Base-by-base conservation (phyloP, 1,284 basidiomycete species). In the Pseudozyma flocculosa region DNA sequence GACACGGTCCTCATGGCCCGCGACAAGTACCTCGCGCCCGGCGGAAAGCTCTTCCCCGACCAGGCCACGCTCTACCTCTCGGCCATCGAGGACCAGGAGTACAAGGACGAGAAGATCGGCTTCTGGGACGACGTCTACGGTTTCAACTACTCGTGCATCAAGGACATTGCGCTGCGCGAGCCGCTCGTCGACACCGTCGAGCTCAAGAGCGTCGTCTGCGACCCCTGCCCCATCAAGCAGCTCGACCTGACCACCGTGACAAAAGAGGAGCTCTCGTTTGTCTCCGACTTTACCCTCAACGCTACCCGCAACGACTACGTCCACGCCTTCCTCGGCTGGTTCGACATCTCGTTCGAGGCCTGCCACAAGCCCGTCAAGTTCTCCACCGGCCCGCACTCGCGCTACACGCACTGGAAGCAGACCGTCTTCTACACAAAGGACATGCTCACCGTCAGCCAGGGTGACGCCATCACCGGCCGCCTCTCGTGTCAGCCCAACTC, bases 51-150 rank as follows among this genome's bases (percentile, higher is more conserved):
- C 80, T 97, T 99, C 84, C 95, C 95, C 13, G 95, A 99, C 81
- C 88, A 84, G 48, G 94, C 94, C 13, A 92, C 86, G 23, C 83
- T 99, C 76, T 97, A 90, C 82, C 78, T 99, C 51, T 93, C 93
- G 40, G 95, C 92, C 39, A 97, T 99, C 75, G 95, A 99, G 80
- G 95, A 99, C 80, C 88, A 94, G 76, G 95, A 98, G 63, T 99
- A 99, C 85, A 98, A 98, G 81, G 93, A 98, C 70, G 94, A 98
- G 80, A 99, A 99, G 82, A 99, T 99, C 43, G 72, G 71, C 24
- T 76, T 96, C 84, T 99, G 95, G 95, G 93, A 97, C 78, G 94
- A 97, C 73, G 95, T 99, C 26, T 99, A 98, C 80, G 95, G 95
- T 40, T 98, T 99, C 79, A 92, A 99, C 81, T 99, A 92, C 81